Conservation (phyloP, 768 basidiomycete species). For the Russula vinacea region DNA sequence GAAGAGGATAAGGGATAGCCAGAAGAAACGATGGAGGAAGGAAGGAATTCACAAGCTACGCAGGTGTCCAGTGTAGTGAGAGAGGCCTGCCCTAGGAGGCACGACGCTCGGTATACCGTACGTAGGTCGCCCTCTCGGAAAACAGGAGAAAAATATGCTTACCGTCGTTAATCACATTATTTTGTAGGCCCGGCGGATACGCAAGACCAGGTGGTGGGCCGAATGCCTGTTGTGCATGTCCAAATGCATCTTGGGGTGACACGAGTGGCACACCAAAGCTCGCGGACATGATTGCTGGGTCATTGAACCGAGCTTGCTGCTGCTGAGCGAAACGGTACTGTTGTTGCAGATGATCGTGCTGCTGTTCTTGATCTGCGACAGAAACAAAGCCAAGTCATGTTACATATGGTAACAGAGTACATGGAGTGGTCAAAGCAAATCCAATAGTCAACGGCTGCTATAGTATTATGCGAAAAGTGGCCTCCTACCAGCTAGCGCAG, state of each 20-base stretch:
- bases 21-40: constrained; percentile 4
- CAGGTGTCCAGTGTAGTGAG: constrained; percentile 6
- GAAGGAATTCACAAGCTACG: constrained; percentile 6
- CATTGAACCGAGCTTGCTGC: constrained; percentile 25
- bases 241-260: constrained; percentile 17
- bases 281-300: constrained; percentile 26
- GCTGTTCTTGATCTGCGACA: constrained; percentile 37
- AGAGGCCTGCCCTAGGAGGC: constrained; percentile 16
- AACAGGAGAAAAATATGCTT: constrained; percentile 15
- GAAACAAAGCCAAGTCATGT: constrained; percentile 30
- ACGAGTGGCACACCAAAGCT: constrained; percentile 18
- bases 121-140: constrained; percentile 6
- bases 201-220: constrained; percentile 70
- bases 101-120: constrained; percentile 24
- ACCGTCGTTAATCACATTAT: constrained; percentile 31
- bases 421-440: constrained; percentile 20
- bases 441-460: constrained; percentile 34
- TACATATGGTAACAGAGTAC: constrained; percentile 32
- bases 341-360: constrained; percentile 36
- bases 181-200: constrained; percentile 39
- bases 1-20: neutral
- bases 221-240: constrained; percentile 17
- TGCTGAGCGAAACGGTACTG: constrained; percentile 34
- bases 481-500: constrained; percentile 47
- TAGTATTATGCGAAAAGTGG: constrained; percentile 43